Evolutionary conservation across 1,139 yeast genomes (phyloP), one percentile per base, ranked within the genome.

Genomic region (Saccharomyces hybrid): DNA sequence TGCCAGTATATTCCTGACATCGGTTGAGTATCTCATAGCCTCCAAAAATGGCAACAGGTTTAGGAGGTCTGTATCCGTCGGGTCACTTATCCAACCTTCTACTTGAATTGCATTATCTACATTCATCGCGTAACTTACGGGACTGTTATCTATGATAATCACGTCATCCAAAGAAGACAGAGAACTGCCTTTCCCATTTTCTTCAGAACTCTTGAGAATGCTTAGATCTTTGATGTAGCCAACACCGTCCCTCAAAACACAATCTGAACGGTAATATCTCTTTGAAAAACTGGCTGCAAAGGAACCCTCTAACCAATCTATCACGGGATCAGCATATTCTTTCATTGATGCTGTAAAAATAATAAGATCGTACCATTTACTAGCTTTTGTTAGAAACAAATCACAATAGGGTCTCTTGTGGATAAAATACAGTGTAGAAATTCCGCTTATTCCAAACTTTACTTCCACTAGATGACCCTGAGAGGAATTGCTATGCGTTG

Each of bases 71-170:
- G 84, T 78, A 68, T 93, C 99, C 49, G 85, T 81, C 21, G 95
- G 96, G 71, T 93, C 99, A 65, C 88, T 89, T 59, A 93, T 89
- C 99, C 99, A 93, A 48, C 99, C 98, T 71, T 91, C 97, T 21
- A 93, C 89, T 73, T 86, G 84, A 41, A 93, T 84, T 0, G 97
- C 99, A 67, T 93, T 93, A 62, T 84, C 83, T 59, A 84, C 88
- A 67, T 93, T 93, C 68, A 82, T 73, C 11, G 90, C 85, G 69
- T 88, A 93, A 66, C 95, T 86, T 9, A 89, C 78, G 1, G 98
- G 98, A 6, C 97, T 89, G 72, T 93, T 93, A 72, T 93, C 99
- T 54, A 93, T 78, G 49, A 93, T 86, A 56, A 91, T 75, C 34
- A 89, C 82, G 64, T 84, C 86, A 57, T 85, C 81, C 56, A 89